These are phyloP conservation scores for Dimocarpus longan DNA, from an alignment of 345 rosid species.

Conservation along the genomic window DNA sequence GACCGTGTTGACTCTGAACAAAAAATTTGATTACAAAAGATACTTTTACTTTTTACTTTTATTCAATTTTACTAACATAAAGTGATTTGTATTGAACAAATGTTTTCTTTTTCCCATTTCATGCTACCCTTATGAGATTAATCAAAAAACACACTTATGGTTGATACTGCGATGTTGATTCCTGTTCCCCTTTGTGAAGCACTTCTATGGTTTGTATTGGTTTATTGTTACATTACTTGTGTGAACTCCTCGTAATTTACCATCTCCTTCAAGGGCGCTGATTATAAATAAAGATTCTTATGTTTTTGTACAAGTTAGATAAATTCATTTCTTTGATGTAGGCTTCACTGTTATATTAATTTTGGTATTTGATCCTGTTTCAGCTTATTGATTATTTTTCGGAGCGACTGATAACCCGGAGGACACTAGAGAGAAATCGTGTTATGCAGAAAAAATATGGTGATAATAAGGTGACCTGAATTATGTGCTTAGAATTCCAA, in stretches of 20 bases:
- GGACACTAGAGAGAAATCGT: conserved; percentile 70
- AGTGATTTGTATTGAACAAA: neutral
- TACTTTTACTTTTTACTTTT: neutral
- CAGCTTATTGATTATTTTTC: conserved; percentile 80
- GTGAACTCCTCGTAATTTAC: neutral
- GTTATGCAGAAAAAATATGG: conserved; percentile 74
- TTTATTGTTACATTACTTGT: neutral
- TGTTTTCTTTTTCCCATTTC: neutral
- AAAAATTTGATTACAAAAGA: neutral
- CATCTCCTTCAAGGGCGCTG: neutral
- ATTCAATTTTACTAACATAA: neutral
- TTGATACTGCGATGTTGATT: neutral
- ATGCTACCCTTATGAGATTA: neutral
- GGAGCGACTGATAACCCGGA: conserved; percentile 65
- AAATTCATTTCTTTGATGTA: conserved; percentile 5
- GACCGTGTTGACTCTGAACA: neutral
- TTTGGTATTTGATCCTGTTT: conserved; percentile 33
- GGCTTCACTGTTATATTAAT: conserved; percentile 15
- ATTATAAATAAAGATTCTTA: neutral
- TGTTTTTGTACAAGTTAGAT: neutral
- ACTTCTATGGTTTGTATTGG: neutral
- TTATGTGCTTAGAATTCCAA: neutral
- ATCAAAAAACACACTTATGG: neutral
- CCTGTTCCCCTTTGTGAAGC: neutral
- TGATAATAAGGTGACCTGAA: conserved; percentile 57